Evolutionary conservation across 108 stramenopile species (phyloP), one percentile per base, ranked within the genome.

Genomic region (Asterionellopsis glacialis): DNA sequence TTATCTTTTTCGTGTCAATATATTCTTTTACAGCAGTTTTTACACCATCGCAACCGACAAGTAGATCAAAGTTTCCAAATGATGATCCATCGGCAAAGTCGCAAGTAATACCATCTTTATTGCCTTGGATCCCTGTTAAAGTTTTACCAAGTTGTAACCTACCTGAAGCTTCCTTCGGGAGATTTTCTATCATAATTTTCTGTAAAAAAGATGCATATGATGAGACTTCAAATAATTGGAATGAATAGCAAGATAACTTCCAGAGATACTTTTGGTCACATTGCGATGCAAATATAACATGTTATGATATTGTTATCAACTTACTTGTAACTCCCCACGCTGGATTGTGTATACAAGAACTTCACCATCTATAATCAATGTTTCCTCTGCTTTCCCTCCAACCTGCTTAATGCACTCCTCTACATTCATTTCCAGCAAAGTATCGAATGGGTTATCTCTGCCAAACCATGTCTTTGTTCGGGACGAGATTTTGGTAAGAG

Each of bases 41-140:
- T 18, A 94, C 60, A 1, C 93, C 93, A 69, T 94, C 93, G 64
- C 85, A 87, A 48, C 93, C 93, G 40, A 87, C 66, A 10, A 94
- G 80, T 21, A 90, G 38, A 55, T 94, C 92, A 67, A 85, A 94
- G 2, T 77, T 79, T 16, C 82, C 91, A 1, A 55, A n/a, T 0
- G 12, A 60, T 28, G 63, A 59, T 9, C 81, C 90, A 68, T 90
- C 89, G 11, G 54, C 44, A 61, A 91, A 91, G 18, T 69, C 60
- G 51, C 76, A 82, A 9, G 51, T 38, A 4, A 77, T 77, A 28
- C 83, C 85, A 41, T 54, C 50, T 13, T 62, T 59, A 9, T 51
- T 54, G 18, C 41, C 55, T 9, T 13, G 42, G 56, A 71, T 71
- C 54, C 63, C 77, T 11, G 40, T 24, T 40, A 91, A 56, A 12